A percentile compares a stretch with the other conserved stretches of the same genome.
Conservation (phyloP, 495 filamentous ascomycete species). For the Pseudoneurospora amorphoporcata region DNA sequence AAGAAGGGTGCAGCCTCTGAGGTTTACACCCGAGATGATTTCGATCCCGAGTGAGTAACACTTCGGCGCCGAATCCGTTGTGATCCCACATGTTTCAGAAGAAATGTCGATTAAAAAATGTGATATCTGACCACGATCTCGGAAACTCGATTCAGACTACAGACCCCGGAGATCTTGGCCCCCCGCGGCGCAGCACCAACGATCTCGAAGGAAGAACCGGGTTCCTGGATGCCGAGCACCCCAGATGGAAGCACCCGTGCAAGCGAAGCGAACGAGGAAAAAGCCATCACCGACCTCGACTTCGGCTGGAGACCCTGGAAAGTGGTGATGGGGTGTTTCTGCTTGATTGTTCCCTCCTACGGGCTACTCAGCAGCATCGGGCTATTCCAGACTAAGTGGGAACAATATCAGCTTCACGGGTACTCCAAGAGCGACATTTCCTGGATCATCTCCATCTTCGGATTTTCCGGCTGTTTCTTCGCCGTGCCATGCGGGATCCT, state of each 20-base stretch:
- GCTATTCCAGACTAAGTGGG: constrained; percentile 21
- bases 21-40: not conserved
- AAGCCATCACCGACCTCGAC: constrained; percentile 1
- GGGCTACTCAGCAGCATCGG: constrained; percentile 22
- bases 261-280: not conserved
- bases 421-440: constrained; percentile 11
- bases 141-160: not conserved
- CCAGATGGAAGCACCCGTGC: not conserved
- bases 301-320: constrained; percentile 13
- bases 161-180: not conserved
- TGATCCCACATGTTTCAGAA: not conserved
- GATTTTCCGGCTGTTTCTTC: constrained; percentile 18
- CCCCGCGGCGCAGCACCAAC: not conserved
- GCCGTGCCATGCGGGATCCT: constrained; percentile 10
- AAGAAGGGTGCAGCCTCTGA: not conserved
- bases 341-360: constrained; percentile 15
- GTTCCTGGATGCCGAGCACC: not conserved
- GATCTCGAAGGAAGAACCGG: constrained; percentile 3
- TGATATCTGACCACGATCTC: constrained; percentile 14
- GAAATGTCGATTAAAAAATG: not conserved
- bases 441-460: constrained; percentile 25
- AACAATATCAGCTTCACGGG: constrained; percentile 9
- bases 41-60: not conserved
- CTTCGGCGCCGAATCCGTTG: not conserved
- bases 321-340: constrained; percentile 19